phyloP scores from a whole-genome alignment of 2,329 filamentous ascomycete genomes.

The Ophiostoma pallidulum region DNA sequence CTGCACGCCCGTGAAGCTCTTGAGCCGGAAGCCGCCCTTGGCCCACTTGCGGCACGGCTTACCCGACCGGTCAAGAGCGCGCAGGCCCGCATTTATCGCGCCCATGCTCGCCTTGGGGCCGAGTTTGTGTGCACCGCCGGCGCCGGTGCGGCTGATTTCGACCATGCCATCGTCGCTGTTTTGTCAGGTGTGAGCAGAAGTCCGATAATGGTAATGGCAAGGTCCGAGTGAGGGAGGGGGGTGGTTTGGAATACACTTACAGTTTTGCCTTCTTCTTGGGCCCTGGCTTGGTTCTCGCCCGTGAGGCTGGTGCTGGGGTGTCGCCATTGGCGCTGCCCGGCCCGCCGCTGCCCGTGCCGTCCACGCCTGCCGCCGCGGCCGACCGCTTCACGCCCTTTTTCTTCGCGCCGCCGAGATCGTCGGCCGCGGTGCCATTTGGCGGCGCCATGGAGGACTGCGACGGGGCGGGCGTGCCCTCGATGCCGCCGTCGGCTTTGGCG shows the following conservation, averaged over 20 bases:
- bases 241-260: constrained; percentile 61
- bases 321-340: constrained; percentile 40
- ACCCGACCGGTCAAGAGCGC: constrained; percentile 84
- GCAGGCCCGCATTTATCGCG: constrained; percentile 92
- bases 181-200: constrained; percentile 1
- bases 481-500: constrained; percentile 20
- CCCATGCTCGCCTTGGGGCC: constrained; percentile 95
- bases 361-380: constrained; percentile 46
- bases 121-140: constrained; percentile 62
- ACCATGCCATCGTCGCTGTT: constrained; percentile 53
- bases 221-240: too few relatives aligned
- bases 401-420: constrained; percentile 53
- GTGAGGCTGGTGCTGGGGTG: constrained; percentile 35
- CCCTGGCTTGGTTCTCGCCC: constrained; percentile 75
- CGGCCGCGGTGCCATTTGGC: constrained; percentile 31
- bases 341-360: constrained; percentile 34
- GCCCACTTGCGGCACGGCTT: constrained; percentile 89
- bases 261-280: constrained; percentile 93
- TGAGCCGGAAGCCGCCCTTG: constrained; percentile 71
- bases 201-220: background rate
- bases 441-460: constrained; percentile 50
- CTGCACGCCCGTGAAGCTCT: constrained; percentile 80
- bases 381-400: constrained; percentile 68
- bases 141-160: constrained; percentile 42
- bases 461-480: constrained; percentile 43